Evolutionary conservation across 208 protist genomes (phyloP), one percentile per base, ranked within the genome.

Genomic region (Leptomonas pyrrhocoris): DNA sequence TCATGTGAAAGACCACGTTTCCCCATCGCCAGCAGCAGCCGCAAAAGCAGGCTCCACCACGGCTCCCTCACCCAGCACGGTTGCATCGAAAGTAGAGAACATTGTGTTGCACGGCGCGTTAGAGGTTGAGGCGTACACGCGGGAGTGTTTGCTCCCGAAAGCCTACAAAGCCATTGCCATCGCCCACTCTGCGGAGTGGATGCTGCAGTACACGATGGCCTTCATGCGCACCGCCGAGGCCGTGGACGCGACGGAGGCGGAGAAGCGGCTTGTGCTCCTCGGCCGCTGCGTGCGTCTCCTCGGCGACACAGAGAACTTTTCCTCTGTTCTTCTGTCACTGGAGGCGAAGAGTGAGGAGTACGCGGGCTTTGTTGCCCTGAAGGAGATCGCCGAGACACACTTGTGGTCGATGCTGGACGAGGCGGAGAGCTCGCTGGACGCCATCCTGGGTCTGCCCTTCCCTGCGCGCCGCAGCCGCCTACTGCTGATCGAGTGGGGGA

Each of bases 201-300:
- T 94, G 68, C 40, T 93, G 48, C 88, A 92, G 68, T 96, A 94
- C 80, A 94, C 89, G 27, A 81, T 94, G 64, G 77, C 74, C 25
- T 96, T 92, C 60, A 68, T 96, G 15, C 80, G 84, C 23, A 85
- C 87, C 21, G 56, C 90, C 2, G 12, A 53, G 13, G 73, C 86
- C 4, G 38, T 51, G 23, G 78, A 74, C 55, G 56, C 62, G 42
- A 81, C 84, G 42, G 92, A 96, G 74, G 86, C 89, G 16, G 23
- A 81, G 23, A n/a, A 85, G 38, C 80, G 88, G 9, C 46, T 92
- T 7, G 64, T 80, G 38, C 65, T 96, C 23, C 85, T 93, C n/a
- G 80, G 86, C 19, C 78, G 74, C 36, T 94, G 92, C 51, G 86
- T 94, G 16, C 87, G 88, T 13, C 79, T 89, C 40, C 68, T 94